These are phyloP conservation scores for Fraxinus angustifolia DNA, from an alignment of 305 asterid genomes.

Conservation along the genomic window DNA sequence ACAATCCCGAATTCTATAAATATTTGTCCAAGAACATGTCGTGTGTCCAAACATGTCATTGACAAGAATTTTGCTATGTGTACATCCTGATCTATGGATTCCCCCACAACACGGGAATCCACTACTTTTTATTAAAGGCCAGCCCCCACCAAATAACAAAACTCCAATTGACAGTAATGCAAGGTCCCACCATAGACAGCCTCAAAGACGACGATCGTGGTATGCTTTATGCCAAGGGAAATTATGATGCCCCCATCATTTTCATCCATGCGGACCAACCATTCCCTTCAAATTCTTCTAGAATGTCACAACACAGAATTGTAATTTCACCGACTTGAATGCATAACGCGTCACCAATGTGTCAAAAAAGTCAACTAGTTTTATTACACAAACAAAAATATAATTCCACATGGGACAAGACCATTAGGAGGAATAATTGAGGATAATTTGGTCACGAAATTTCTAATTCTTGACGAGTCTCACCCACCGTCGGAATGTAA, in stretches of 20 bases:
- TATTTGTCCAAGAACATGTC: not conserved
- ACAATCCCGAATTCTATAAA: not conserved
- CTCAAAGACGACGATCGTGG: not conserved
- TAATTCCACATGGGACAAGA: not conserved
- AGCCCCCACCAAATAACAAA: too few species aligned
- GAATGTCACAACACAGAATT: not conserved
- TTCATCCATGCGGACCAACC: not conserved
- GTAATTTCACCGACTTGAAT: not conserved
- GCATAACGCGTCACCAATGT: not conserved
- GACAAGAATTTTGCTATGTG: too few species aligned
- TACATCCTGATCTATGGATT: too few species aligned
- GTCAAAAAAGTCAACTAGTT: not conserved
- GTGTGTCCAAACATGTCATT: too few species aligned
- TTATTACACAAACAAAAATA: not conserved
- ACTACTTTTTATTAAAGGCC: too few species aligned
- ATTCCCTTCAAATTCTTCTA: not conserved
- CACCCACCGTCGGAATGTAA: not conserved
- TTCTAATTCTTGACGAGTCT: not conserved
- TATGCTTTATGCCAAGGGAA: not conserved
- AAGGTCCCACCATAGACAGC: not conserved
- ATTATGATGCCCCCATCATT: not conserved
- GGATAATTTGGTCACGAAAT: not conserved
- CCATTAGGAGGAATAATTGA: not conserved
- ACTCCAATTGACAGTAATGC: not conserved
- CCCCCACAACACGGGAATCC: too few species aligned